A percentile compares a stretch with the other conserved stretches of the same genome.
Evolutionary conservation across 2,329 filamentous ascomycete genomes (phyloP).

Genomic region (Diaporthe sp.): DNA sequence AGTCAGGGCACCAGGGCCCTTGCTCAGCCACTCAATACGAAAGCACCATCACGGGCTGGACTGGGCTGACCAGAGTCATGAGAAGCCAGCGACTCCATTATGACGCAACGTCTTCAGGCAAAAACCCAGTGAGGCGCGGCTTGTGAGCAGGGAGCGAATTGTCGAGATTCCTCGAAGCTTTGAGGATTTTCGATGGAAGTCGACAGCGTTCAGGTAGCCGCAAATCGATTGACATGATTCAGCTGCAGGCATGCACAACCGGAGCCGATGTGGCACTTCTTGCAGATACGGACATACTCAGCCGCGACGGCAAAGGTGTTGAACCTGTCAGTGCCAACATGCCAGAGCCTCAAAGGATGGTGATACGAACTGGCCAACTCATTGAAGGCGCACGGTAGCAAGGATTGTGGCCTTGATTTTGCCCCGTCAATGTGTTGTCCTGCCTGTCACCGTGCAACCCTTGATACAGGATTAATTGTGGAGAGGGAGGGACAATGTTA

Average conservation of each 20-base stretch:
- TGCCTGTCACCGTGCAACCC: constrained; percentile 24
- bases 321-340: constrained; percentile 5
- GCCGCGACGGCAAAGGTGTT: constrained; percentile 10
- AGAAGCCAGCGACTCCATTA: constrained; percentile 1
- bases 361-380: constrained; percentile 23
- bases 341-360: neutral
- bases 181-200: neutral
- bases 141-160: neutral
- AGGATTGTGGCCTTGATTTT: constrained; percentile 27
- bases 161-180: neutral
- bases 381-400: constrained; percentile 20
- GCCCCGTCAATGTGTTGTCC: constrained; percentile 17
- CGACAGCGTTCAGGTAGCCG: neutral
- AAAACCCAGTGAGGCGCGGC: neutral
- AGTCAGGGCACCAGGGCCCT: constrained; percentile 20
- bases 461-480: constrained; percentile 23
- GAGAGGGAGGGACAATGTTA: constrained; percentile 19
- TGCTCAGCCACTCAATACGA: constrained; percentile 27
- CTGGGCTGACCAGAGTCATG: constrained; percentile 21
- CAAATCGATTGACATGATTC: constrained; percentile 6
- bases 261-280: neutral
- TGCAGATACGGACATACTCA: constrained; percentile 19
- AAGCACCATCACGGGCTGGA: constrained; percentile 24
- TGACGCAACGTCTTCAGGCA: constrained; percentile 24
- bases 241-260: neutral